Conservation (phyloP, 371 early-diverging fungal species). For the Antonospora locustae region DNA sequence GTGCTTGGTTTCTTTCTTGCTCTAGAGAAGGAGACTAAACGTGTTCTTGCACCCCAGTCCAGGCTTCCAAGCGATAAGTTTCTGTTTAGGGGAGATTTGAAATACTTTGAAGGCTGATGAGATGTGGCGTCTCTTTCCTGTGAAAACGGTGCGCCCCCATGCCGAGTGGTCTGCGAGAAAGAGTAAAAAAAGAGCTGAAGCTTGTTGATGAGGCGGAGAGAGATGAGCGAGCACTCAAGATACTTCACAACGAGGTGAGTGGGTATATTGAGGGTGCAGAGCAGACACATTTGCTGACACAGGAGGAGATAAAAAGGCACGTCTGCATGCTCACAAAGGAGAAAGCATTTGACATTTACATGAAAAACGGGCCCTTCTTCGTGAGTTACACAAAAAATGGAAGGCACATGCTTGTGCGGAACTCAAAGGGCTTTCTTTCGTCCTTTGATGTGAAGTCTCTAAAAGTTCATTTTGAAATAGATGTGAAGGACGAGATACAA, state of each 20-base stretch:
- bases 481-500: conserved; percentile 70
- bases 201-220: conserved; percentile 13
- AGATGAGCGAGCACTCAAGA: conserved; percentile 19
- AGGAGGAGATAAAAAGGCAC: conserved; percentile 61
- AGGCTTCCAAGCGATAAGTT: conserved; percentile 39
- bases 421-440: conserved; percentile 72
- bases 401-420: conserved; percentile 59
- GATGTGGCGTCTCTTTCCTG: too few species aligned
- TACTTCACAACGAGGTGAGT: conserved; percentile 31
- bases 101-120: too few species aligned
- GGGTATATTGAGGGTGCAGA: conserved; percentile 69
- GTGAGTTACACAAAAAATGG: conserved; percentile 78
- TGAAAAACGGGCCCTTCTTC: conserved; percentile 70
- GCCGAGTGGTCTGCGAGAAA: too few species aligned
- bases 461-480: conserved; percentile 65
- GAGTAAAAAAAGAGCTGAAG: conserved; percentile 26
- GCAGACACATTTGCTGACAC: conserved; percentile 68
- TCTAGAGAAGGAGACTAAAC: conserved; percentile 26
- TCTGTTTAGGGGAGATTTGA: conserved; percentile 47
- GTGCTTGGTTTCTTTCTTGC: conserved; percentile 50
- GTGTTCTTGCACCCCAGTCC: conserved; percentile 43
- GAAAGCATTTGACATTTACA: conserved; percentile 68
- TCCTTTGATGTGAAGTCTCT: conserved; percentile 78
- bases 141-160: too few species aligned
- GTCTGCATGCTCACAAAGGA: conserved; percentile 64